Percentiles rank a stretch among this genome's conserved stretches.
phyloP scores from a whole-genome alignment of 352 stramenopile species.

The Phytophthora hibernalis region DNA sequence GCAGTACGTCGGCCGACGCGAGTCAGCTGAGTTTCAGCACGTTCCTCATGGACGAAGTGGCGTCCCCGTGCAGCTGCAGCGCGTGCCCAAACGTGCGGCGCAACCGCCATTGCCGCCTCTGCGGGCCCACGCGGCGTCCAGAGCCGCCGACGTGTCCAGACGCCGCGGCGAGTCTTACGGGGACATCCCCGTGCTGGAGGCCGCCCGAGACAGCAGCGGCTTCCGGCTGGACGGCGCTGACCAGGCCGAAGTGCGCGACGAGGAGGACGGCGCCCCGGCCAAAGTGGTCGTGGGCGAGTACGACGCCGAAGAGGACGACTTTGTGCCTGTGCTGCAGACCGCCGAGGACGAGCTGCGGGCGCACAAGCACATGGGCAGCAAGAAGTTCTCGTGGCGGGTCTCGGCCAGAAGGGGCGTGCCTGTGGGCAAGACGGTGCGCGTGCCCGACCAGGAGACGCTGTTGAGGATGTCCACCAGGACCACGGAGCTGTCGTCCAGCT shows the following conservation, averaged over 20 bases:
- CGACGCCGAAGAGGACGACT: conserved; percentile 56
- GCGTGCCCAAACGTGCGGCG: conserved; percentile 20
- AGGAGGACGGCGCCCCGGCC: conserved; percentile 25
- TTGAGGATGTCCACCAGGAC: conserved; percentile 56
- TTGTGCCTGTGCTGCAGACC: conserved; percentile 75
- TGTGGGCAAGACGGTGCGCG: conserved; percentile 29
- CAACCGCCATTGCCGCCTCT: conserved; percentile 31
- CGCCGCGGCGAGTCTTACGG: conserved; percentile 38
- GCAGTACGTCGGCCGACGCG: conserved; percentile 23
- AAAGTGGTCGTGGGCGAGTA: conserved; percentile 44
- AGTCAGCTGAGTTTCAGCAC: conserved; percentile 55
- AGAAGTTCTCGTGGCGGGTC: conserved; percentile 62
- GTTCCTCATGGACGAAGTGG: conserved; percentile 66
- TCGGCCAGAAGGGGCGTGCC: conserved; percentile 39
- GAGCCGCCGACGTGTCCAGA: conserved; percentile 5
- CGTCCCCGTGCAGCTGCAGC: conserved; percentile 38
- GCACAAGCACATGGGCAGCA: conserved; percentile 42
- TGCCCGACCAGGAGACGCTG: conserved; percentile 55
- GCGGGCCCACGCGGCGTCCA: conserved; percentile 14
- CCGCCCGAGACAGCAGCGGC: conserved; percentile 41
- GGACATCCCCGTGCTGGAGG: conserved; percentile 80
- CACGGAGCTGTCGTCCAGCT: conserved; percentile 44
- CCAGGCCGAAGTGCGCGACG: conserved; percentile 34
- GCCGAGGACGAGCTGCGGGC: conserved; percentile 59
- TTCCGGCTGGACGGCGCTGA: conserved; percentile 55